phyloP scores from a whole-genome alignment of 1,284 basidiomycete genomes.

The Ganoderma leucocontextum region DNA sequence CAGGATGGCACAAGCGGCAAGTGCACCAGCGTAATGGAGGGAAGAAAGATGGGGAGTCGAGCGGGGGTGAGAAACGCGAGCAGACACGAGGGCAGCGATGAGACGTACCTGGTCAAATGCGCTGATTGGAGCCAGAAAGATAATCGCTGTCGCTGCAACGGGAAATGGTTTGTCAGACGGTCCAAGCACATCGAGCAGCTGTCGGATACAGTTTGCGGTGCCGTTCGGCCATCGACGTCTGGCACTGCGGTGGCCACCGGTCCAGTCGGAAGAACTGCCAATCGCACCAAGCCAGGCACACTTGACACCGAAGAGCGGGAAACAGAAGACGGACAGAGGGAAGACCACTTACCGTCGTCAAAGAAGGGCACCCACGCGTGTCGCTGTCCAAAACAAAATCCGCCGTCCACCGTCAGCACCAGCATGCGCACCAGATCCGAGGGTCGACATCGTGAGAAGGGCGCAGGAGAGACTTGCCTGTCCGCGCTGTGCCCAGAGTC shows the following conservation, averaged over 20 bases:
- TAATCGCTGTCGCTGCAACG: slow-evolving; percentile 69
- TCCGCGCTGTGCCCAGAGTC: slow-evolving; percentile 51
- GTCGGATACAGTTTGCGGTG: slow-evolving; percentile 1
- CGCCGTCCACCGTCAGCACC: slow-evolving; percentile 2
- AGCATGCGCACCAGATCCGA: slow-evolving; percentile 8
- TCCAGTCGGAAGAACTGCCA: slow-evolving; percentile 1
- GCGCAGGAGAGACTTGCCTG: slow-evolving; percentile 52
- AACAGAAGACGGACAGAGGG: neutral
- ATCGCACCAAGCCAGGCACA: slow-evolving; percentile 12
- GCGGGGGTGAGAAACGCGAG: neutral
- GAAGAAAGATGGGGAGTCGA: neutral
- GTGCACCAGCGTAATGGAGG: neutral
- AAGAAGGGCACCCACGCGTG: slow-evolving; percentile 85
- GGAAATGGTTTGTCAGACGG: neutral
- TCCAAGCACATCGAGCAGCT: neutral
- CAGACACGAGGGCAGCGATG: neutral
- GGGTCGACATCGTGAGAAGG: slow-evolving; percentile 16
- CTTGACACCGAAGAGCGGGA: slow-evolving; percentile 11
- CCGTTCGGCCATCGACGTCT: neutral
- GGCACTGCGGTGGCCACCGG: neutral
- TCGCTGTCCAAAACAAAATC: slow-evolving; percentile 52
- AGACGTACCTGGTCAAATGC: slow-evolving; percentile 80
- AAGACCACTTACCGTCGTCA: slow-evolving; percentile 70
- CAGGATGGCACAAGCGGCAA: neutral
- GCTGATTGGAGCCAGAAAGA: slow-evolving; percentile 81